Conservation (phyloP, 2,329 filamentous ascomycete species). For the Epichloe typhina region DNA sequence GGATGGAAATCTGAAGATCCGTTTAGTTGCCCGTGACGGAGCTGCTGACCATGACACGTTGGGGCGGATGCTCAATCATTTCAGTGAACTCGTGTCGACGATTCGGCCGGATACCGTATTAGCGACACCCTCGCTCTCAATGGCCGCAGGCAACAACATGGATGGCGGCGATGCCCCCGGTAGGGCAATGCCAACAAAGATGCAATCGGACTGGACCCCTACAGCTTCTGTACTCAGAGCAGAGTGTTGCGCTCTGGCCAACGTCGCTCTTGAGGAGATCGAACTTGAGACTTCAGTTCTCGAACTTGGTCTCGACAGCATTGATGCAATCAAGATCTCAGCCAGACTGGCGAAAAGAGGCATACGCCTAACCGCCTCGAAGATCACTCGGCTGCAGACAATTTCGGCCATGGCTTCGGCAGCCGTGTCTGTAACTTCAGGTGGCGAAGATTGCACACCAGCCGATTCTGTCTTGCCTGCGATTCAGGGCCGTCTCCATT, state of each 20-base stretch:
- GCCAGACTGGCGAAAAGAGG: slow-evolving; percentile 51
- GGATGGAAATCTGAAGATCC: slow-evolving; percentile 36
- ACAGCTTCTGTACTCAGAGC: slow-evolving; percentile 39
- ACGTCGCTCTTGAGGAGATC: slow-evolving; percentile 36
- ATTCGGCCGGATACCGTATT: slow-evolving; percentile 7
- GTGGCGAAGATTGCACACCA: background rate
- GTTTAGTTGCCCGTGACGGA: slow-evolving; percentile 43
- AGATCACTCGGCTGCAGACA: slow-evolving; percentile 60
- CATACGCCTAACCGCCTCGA: slow-evolving; percentile 54
- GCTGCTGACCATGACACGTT: slow-evolving; percentile 20
- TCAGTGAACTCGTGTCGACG: slow-evolving; percentile 17
- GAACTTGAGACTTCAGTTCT: slow-evolving; percentile 53
- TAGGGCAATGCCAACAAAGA: background rate
- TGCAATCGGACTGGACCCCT: slow-evolving; percentile 7
- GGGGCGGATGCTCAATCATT: slow-evolving; percentile 23
- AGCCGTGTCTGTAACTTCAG: slow-evolving; percentile 27
- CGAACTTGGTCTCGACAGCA: slow-evolving; percentile 79
- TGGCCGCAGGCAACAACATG: background rate
- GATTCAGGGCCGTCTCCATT: slow-evolving; percentile 18
- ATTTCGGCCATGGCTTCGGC: slow-evolving; percentile 31
- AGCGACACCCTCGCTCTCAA: background rate
- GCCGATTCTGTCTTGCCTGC: background rate
- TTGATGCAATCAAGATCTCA: slow-evolving; percentile 77
- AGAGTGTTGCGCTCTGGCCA: slow-evolving; percentile 51
- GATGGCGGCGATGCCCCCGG: background rate